Base-by-base conservation (phyloP, 257 asterid species). In the Fraxinus cuspidata region DNA sequence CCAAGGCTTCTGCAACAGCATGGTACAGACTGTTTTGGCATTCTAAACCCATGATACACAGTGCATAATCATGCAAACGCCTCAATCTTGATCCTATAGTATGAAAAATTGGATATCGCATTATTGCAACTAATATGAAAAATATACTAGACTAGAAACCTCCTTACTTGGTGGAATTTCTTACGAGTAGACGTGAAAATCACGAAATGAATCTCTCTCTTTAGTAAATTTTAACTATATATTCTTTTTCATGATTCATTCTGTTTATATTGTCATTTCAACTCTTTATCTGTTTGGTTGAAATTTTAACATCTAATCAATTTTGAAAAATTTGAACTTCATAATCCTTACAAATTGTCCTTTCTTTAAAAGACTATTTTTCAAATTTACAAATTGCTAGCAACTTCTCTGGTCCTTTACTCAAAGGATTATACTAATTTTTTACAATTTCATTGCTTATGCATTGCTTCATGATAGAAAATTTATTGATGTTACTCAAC, bases 371-470 rank as follows among this genome's bases (percentile, higher is more conserved):
- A 21, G 15, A 18, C 8, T 5, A n/a, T 8, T n/a, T 35, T 56
- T 56, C 21, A 2, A 56, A 19, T n/a, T n/a, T 21, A 19, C 65
- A 19, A 29, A 56, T n/a, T n/a, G 53, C 27, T 7, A 8, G 66
- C 66, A 58, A 58, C 4, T 21, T 58, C 5, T 63, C 69, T 27
- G 69, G 69, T 63, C 69, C 32, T 25, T 23, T 9, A 23, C 35
- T 2, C 69, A 7, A 9, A 2, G 11, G 66, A 21, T 21, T 58
- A n/a, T 58, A 58, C 28, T 32, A 63, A 11, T 27, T 72, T 47
- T 10, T 71, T 21, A 10, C 66, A 72, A 64, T 66, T 64, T 19
- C 70, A 47, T 42, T 56, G 38, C 72, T 31, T 63, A 49, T 64
- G 13, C 70, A 47, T 42, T 56, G 38, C 72, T 31, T 63, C 60